Base-by-base conservation (phyloP, 257 asterid genomes). In the Sherardia arvensis region DNA sequence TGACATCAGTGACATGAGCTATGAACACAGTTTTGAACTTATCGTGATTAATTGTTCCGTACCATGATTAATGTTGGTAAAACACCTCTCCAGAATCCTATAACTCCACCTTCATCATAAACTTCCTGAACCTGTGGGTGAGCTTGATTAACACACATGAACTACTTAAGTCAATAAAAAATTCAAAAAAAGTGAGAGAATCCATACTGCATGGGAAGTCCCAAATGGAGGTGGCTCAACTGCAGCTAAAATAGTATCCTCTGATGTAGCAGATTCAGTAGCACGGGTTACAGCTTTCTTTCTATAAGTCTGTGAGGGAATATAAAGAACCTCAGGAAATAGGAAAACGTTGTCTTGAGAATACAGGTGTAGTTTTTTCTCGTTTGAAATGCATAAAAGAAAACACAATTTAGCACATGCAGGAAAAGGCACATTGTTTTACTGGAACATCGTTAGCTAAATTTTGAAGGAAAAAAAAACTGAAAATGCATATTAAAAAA, bases 51-150 rank as follows among this genome's bases (percentile, higher is more conserved):
- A 30, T 53, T 62, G 71, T 71, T 71, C 73, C 95, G 54, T 90
- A 93, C 99, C 99, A 93, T 93, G 73, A 90, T 79, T 76, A 93
- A 76, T 58, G 99, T 87, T 25, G 99, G 99, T 66, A 85, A 72
- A 73, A 93, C 97, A 73, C 99, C 97, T 82, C 78, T 85, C 99
- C 99, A 93, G 71, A 93, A 90, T 67, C 97, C 97, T 75, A 71
- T 69, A 70, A 87, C 75, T 65, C 99, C 99, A 58, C 81, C 89
- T 80, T 93, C 99, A 64, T 64, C 90, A 30, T 87, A 90, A 45
- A 93, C 84, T 84, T 93, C 99, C 69, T 87, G 95, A 78, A 93
- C 71, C 99, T 93, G 95, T 43, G 61, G 40, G 22, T 8, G 54
- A 65, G 45, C 59, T 53, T 36, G 25, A 11, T 45, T 18, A 15